Evolutionary conservation across 2,329 filamentous ascomycete species (phyloP).

Genomic region (Colletotrichum agaves): DNA sequence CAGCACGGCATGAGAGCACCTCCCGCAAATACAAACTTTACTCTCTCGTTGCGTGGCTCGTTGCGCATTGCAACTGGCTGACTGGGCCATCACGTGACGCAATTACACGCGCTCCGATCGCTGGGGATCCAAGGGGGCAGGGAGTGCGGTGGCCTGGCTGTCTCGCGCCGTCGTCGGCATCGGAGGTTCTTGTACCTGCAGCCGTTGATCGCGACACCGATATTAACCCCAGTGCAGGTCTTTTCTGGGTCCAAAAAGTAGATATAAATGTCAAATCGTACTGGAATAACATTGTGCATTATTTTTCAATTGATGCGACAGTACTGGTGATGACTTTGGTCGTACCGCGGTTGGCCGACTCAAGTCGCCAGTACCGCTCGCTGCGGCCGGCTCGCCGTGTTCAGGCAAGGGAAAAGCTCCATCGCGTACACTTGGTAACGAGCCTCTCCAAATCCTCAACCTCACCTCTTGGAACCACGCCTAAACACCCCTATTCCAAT

Average conservation of each 20-base stretch:
- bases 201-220: conserved; percentile 18
- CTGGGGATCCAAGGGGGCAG: conserved; percentile 21
- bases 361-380: conserved; percentile 33
- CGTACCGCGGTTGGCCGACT: not conserved
- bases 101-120: conserved; percentile 33
- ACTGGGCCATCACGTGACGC: conserved; percentile 16
- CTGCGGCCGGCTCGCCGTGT: conserved; percentile 33
- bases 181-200: conserved; percentile 37
- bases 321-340: not conserved
- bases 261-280: not conserved
- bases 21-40: conserved; percentile 10
- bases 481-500: conserved; percentile 59
- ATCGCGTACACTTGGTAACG: conserved; percentile 42
- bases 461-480: conserved; percentile 65
- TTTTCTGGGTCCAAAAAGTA: conserved; percentile 34
- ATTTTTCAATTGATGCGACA: conserved; percentile 19
- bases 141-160: conserved; percentile 31
- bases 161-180: conserved; percentile 34
- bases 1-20: conserved; percentile 1
- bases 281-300: not conserved
- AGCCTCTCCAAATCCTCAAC: conserved; percentile 60
- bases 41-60: conserved; percentile 16
- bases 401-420: conserved; percentile 38
- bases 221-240: conserved; percentile 25
- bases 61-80: conserved; percentile 19